These are phyloP conservation scores for Lodderomyces elongisporus DNA, from an alignment of 1,139 yeast species.

Conservation along the genomic window DNA sequence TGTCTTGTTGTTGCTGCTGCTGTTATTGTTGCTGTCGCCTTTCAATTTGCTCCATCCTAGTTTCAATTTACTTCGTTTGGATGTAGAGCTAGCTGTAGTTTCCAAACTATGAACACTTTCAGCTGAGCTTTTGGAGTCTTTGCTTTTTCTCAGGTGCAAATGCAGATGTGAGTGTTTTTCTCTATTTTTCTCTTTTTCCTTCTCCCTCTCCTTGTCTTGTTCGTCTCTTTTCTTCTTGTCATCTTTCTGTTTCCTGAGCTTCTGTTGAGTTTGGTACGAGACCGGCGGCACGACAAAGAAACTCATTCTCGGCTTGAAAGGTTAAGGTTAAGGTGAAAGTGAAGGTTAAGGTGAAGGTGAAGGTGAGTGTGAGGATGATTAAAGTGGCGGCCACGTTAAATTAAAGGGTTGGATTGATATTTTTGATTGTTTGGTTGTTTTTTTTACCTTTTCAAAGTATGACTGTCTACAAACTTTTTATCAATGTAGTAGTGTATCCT, in stretches of 20 bases:
- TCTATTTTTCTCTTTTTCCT: constrained; percentile 8
- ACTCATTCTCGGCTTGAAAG: constrained; percentile 20
- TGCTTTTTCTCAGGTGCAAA: background rate
- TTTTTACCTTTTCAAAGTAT: no score
- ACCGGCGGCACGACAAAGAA: constrained; percentile 29
- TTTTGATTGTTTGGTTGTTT: no score
- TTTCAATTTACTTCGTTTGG: background rate
- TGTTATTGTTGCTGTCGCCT: background rate
- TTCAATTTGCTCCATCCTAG: background rate
- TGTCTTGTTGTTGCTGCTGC: background rate
- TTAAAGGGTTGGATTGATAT: no score
- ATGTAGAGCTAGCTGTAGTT: background rate
- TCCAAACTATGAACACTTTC: background rate
- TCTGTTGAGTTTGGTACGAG: constrained; percentile 31
- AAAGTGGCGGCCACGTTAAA: no score
- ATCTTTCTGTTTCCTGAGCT: constrained; percentile 18
- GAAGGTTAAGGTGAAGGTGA: no score
- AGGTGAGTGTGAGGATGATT: no score
- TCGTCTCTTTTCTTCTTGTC: constrained; percentile 14
- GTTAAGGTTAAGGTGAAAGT: no score
- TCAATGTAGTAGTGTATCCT: no score
- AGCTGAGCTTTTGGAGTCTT: background rate
- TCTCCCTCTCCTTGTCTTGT: constrained; percentile 7
- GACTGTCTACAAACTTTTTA: no score
- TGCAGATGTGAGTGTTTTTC: constrained; percentile 1